These are phyloP conservation scores for Mollisia scopiformis DNA, from an alignment of 2,329 filamentous ascomycete genomes.

Conservation along the genomic window DNA sequence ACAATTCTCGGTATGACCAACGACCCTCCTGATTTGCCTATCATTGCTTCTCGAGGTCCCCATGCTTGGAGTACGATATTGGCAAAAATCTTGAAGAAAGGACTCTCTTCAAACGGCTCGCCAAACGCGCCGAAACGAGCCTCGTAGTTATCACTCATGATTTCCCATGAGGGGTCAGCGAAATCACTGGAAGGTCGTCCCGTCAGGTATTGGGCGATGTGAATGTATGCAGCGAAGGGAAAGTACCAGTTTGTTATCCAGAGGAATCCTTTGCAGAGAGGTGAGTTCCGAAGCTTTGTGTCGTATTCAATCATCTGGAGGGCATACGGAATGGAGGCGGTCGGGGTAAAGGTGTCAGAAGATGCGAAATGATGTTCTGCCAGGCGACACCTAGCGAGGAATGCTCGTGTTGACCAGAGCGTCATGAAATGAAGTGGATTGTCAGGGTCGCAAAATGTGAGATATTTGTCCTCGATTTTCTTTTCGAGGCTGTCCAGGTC, in stretches of 20 bases:
- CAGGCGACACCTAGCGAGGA: constrained; percentile 33
- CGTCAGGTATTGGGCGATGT: constrained; percentile 37
- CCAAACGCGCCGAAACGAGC: constrained; percentile 23
- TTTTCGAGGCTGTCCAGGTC: constrained; percentile 40
- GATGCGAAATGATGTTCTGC: constrained; percentile 32
- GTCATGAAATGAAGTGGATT: constrained; percentile 41
- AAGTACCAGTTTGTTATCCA: constrained; percentile 39
- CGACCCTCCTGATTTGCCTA: constrained; percentile 19
- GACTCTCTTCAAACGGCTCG: constrained; percentile 12
- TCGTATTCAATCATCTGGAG: constrained; percentile 38
- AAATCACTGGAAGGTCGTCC: constrained; percentile 28
- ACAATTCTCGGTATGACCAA: constrained; percentile 29
- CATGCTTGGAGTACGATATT: constrained; percentile 32
- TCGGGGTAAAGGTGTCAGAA: constrained; percentile 25
- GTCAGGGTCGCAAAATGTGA: constrained; percentile 45
- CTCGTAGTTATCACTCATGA: constrained; percentile 31
- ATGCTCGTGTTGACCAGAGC: constrained; percentile 30
- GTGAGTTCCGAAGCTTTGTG: constrained; percentile 34
- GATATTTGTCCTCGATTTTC: constrained; percentile 44
- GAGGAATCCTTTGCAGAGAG: constrained; percentile 32
- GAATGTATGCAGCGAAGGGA: constrained; percentile 38
- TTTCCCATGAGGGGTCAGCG: constrained; percentile 34
- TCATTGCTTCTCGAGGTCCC: constrained; percentile 27
- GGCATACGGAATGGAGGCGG: constrained; percentile 36
- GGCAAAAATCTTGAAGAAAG: constrained; percentile 27